These are phyloP conservation scores for Microdochium bolleyi DNA, from an alignment of 2,329 filamentous ascomycete species.

Conservation along the genomic window DNA sequence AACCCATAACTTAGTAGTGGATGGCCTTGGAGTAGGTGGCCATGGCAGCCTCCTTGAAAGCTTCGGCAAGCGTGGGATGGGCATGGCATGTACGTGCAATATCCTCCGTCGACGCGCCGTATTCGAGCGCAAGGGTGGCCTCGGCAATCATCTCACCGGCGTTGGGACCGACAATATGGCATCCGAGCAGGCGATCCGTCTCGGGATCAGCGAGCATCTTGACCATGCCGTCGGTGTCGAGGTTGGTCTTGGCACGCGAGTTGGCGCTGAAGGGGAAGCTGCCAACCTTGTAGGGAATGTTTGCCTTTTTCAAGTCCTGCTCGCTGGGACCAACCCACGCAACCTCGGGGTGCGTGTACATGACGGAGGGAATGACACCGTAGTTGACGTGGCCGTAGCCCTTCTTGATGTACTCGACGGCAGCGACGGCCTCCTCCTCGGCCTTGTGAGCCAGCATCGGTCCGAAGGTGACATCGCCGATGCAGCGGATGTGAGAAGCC, in stretches of 20 bases:
- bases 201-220: constrained; percentile 96
- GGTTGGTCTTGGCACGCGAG: constrained; percentile 97
- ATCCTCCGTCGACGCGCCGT: constrained; percentile 91
- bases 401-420: constrained; percentile 95
- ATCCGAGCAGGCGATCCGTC: constrained; percentile 89
- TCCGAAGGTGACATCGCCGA: constrained; percentile 94
- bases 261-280: constrained; percentile 97
- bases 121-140: constrained; percentile 89
- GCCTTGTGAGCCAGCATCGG: constrained; percentile 99
- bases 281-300: constrained; percentile 87
- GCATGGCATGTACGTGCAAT: constrained; percentile 93
- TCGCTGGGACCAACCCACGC: constrained; percentile 98
- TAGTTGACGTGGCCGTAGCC: constrained; percentile 99
- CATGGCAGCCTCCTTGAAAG: constrained; percentile 99
- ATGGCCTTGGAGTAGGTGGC: constrained; percentile 92
- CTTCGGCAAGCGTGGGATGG: constrained; percentile 91
- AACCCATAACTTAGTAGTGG: constrained; percentile 61
- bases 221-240: constrained; percentile 90
- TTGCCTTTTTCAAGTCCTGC: constrained; percentile 84
- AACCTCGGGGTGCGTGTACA: constrained; percentile 99
- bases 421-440: constrained; percentile 94
- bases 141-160: constrained; percentile 99
- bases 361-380: constrained; percentile 92
- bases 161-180: constrained; percentile 93
- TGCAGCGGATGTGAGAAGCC: constrained; percentile 90